Evolutionary conservation across 306 rosid species (phyloP).

Genomic region (Lupinus albus): DNA sequence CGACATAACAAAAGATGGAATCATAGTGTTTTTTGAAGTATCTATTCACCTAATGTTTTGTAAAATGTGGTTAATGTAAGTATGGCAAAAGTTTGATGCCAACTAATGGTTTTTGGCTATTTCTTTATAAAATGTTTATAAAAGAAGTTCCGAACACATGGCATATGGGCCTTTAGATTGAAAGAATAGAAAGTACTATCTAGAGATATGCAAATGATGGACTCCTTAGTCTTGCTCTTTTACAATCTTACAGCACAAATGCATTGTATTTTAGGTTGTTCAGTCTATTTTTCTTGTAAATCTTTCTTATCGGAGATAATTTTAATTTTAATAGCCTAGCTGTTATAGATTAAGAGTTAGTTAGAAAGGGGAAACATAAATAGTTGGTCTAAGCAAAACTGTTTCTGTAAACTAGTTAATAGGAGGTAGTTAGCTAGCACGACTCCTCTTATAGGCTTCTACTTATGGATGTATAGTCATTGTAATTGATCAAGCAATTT

Average conservation of each 20-base stretch:
- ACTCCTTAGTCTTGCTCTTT: background rate
- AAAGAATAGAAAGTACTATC: background rate
- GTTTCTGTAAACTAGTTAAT: too few relatives aligned
- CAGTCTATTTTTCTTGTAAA: constrained; percentile 16
- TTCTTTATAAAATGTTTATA: background rate
- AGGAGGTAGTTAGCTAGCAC: too few relatives aligned
- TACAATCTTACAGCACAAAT: background rate
- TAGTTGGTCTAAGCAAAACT: too few relatives aligned
- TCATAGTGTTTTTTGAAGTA: too few relatives aligned
- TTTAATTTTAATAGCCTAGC: constrained; percentile 17
- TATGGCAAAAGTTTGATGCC: background rate
- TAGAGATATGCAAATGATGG: constrained; percentile 6
- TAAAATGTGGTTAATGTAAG: too few relatives aligned
- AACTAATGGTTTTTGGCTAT: background rate
- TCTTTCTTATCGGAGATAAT: constrained; percentile 1
- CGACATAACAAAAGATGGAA: too few relatives aligned
- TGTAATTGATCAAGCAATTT: too few relatives aligned
- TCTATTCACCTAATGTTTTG: too few relatives aligned
- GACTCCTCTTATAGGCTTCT: too few relatives aligned
- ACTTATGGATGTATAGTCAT: too few relatives aligned
- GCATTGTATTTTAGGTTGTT: constrained; percentile 9
- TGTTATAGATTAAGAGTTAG: too few relatives aligned
- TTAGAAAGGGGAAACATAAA: too few relatives aligned
- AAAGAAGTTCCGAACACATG: background rate
- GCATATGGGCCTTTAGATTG: background rate